Percentiles rank a stretch among this genome's conserved stretches.
phyloP scores from a whole-genome alignment of 495 filamentous ascomycete genomes.

The Hypomontagnella submonticulosa region DNA sequence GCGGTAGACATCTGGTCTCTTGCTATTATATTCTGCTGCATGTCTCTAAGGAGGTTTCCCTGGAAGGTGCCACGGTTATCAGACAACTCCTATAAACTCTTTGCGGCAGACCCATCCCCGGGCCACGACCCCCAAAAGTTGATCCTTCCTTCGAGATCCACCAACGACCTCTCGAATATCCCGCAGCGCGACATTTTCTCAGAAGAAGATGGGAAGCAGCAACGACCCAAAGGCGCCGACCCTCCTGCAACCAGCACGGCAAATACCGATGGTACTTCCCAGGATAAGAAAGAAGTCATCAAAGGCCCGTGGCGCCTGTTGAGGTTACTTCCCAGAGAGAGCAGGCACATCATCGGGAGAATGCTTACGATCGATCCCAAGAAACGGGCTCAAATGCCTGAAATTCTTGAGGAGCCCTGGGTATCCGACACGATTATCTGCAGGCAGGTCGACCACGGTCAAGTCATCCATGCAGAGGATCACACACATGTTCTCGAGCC shows the following conservation, averaged over 20 bases:
- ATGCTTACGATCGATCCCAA: constrained; percentile 94
- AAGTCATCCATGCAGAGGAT: constrained; percentile 59
- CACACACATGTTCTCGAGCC: constrained; percentile 67
- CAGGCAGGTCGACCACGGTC: constrained; percentile 57
- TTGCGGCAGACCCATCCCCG: constrained; percentile 77
- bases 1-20: constrained; percentile 97
- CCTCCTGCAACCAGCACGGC: constrained; percentile 28
- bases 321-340: constrained; percentile 91
- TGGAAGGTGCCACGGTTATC: constrained; percentile 95
- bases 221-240: constrained; percentile 30
- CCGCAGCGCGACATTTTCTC: constrained; percentile 53
- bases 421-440: constrained; percentile 74
- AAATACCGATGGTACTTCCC: constrained; percentile 33
- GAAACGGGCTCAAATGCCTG: constrained; percentile 81
- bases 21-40: constrained; percentile 99
- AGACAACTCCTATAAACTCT: constrained; percentile 95
- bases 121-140: constrained; percentile 63
- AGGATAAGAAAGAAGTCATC: constrained; percentile 78
- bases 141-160: constrained; percentile 52
- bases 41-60: constrained; percentile 94
- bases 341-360: constrained; percentile 84
- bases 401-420: constrained; percentile 93
- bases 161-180: constrained; percentile 49
- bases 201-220: constrained; percentile 40
- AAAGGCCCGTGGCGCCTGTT: constrained; percentile 94